These are phyloP conservation scores for Acmispon strigosus DNA, from an alignment of 306 rosid genomes.

Conservation along the genomic window DNA sequence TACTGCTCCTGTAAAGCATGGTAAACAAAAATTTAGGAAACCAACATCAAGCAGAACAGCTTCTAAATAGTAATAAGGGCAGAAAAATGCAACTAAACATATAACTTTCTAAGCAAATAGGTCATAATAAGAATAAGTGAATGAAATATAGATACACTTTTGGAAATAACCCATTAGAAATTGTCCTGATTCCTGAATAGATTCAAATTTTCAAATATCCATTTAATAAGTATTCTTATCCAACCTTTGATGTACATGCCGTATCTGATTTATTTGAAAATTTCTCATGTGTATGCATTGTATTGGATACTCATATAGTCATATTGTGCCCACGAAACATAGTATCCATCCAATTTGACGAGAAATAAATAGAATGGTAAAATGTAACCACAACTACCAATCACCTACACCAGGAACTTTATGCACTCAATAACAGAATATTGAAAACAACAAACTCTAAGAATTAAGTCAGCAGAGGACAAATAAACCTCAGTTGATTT, in stretches of 20 bases:
- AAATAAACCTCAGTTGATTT: no score
- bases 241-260: no score
- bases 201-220: background rate
- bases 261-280: background rate
- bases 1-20: conserved; percentile 48
- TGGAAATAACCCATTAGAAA: background rate
- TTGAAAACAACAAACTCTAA: no score
- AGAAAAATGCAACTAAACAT: background rate
- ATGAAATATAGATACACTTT: background rate
- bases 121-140: background rate
- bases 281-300: no score
- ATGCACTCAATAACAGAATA: no score
- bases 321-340: no score
- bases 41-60: conserved; percentile 6
- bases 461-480: no score
- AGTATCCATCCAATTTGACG: no score
- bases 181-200: background rate
- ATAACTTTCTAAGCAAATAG: background rate
- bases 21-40: conserved; percentile 8
- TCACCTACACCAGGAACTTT: no score
- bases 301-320: no score
- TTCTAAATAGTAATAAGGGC: background rate
- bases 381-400: no score
- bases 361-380: no score
- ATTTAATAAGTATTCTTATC: background rate